A percentile compares a stretch with the other conserved stretches of the same genome.
phyloP scores from a whole-genome alignment of 2,329 filamentous ascomycete genomes.

The Cladosporium sp. region DNA sequence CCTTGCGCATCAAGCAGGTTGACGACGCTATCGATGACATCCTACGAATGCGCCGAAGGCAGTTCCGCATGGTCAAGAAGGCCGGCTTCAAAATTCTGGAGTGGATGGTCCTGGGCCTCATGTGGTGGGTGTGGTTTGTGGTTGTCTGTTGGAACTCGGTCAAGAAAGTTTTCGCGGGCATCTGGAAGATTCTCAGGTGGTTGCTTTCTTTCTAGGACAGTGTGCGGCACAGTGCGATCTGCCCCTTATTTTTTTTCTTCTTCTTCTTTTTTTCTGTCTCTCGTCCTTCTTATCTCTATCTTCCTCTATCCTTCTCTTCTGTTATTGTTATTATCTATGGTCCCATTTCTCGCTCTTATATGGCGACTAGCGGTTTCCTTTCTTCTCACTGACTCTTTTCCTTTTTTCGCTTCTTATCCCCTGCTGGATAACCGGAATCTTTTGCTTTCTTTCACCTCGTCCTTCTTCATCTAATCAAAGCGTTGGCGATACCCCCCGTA shows the following conservation, averaged over 20 bases:
- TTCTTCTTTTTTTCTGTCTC: background rate
- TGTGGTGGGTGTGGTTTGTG: constrained; percentile 93
- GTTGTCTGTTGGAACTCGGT: constrained; percentile 54
- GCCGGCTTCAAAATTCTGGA: constrained; percentile 78
- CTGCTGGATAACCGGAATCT: background rate
- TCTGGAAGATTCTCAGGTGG: constrained; percentile 1
- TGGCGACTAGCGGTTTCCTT: no score
- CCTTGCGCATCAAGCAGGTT: constrained; percentile 74
- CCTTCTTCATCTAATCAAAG: background rate
- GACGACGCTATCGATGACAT: constrained; percentile 67
- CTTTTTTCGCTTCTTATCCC: no score
- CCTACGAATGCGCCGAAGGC: constrained; percentile 66
- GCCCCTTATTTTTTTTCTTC: background rate
- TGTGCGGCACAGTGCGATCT: no score
- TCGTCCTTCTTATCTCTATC: no score
- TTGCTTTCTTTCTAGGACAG: constrained; percentile 2
- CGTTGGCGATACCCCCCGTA: background rate
- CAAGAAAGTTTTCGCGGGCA: constrained; percentile 1
- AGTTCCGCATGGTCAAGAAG: constrained; percentile 69
- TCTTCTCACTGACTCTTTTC: background rate
- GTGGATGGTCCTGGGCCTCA: constrained; percentile 79
- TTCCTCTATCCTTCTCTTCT: no score
- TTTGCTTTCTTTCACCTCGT: background rate
- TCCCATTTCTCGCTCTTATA: no score
- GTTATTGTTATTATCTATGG: no score